phyloP scores from a whole-genome alignment of 345 rosid genomes.

The Bruguiera sexangula region DNA sequence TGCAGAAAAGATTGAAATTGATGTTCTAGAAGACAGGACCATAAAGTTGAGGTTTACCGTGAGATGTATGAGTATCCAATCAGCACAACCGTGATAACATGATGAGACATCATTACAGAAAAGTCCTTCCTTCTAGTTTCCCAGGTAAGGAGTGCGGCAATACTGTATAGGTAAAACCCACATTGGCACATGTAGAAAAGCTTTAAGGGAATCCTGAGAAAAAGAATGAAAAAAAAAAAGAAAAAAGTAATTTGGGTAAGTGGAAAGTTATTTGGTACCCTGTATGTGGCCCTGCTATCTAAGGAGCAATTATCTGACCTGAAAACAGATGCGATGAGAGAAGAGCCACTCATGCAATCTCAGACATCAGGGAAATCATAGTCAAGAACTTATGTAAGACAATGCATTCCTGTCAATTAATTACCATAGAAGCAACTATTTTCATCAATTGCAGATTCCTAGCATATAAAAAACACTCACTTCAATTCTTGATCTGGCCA shows the following conservation, averaged over 20 bases:
- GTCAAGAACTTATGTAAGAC: not conserved
- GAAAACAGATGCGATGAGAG: not conserved
- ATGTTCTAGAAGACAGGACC: not conserved
- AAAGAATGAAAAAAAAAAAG: not conserved
- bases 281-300: not conserved
- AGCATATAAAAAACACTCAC: constrained; percentile 43
- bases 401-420: not conserved
- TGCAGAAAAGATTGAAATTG: too few species aligned
- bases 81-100: constrained; percentile 77
- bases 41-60: constrained; percentile 41
- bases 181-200: constrained; percentile 92
- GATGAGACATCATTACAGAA: constrained; percentile 98
- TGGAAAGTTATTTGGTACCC: not conserved
- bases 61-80: constrained; percentile 75
- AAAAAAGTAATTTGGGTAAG: constrained; percentile 5
- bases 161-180: constrained; percentile 77
- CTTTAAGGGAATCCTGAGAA: constrained; percentile 54
- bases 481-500: constrained; percentile 91
- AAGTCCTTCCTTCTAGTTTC: constrained; percentile 97
- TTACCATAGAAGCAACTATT: not conserved
- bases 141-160: constrained; percentile 86
- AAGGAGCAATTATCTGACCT: too few species aligned
- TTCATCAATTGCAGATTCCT: not conserved
- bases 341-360: constrained; percentile 6
- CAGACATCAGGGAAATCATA: constrained; percentile 5